Evolutionary conservation across 371 early-diverging fungal genomes (phyloP), one percentile per base, ranked within the genome.

Genomic region (Mortierella sp.): DNA sequence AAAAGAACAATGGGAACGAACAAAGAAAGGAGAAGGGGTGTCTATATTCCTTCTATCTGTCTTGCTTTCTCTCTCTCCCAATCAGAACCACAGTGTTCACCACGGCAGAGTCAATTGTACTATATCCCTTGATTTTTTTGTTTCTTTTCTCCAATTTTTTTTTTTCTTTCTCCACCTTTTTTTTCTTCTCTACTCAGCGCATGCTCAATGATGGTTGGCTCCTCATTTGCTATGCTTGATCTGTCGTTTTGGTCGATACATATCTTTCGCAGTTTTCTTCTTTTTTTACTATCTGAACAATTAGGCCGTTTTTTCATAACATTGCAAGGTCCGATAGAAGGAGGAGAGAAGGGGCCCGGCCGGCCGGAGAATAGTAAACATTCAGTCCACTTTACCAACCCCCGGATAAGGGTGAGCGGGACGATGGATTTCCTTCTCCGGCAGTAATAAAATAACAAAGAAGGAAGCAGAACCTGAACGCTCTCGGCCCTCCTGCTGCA

Each of bases 321-420:
- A 58, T 58, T 63, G 63, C 34, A 24, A 68, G 68, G 68, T 68
- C 68, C 68, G 68, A 68, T 68, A 21, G 68, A 68, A 38, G 31
- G 31, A 16, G 11, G 31, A 60, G 31, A 60, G 31, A 28, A 31
- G 31, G 31, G 34, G 63, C 63, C 63, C 34, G 21, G 63, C 50
- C 55, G 24, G n/a, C 68, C 68, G 68, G 68, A 68, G 68, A 68
- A 68, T 68, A 68, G 42, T 24, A 34, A 34, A 42, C 68, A 38
- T 2, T n/a, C 9, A 38, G 11, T 42, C 21, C 16, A 10, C 50
- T 50, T 50, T 50, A 11, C 50, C 50, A 50, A 68, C 68, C 38
- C 65, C 42, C 65, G 65, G 68, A 42, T 42, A 63, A 42, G 68
- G 50, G 50, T 10, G 38, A 68, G 44, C 42, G 38, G 68, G 68